Evolutionary conservation across 306 rosid genomes (phyloP).

Genomic region (Corylus heterophylla): DNA sequence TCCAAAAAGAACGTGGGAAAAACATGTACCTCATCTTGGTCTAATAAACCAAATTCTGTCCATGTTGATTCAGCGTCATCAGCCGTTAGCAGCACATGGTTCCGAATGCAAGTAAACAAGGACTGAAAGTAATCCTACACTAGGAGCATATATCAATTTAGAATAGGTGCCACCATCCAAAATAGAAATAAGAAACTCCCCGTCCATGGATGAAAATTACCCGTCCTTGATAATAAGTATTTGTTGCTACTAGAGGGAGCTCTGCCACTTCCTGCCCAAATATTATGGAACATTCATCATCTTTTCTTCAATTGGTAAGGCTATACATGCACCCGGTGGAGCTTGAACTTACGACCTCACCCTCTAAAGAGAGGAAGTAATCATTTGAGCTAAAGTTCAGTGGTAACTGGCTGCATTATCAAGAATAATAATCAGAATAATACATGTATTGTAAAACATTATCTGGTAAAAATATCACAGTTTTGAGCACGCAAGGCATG

Average conservation of each 20-base stretch:
- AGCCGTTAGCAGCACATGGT: constrained; percentile 71
- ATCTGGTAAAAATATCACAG: too few relatives aligned
- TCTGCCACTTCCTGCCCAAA: too few relatives aligned
- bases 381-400: too few relatives aligned
- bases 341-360: not conserved
- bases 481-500: not conserved
- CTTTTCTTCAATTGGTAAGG: not conserved
- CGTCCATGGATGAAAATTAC: too few relatives aligned
- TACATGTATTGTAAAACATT: too few relatives aligned
- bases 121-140: constrained; percentile 31
- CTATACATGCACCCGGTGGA: too few relatives aligned
- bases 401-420: too few relatives aligned
- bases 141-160: not conserved
- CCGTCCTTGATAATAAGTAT: too few relatives aligned
- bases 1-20: not conserved
- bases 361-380: too few relatives aligned
- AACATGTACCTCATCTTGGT: constrained; percentile 46
- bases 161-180: not conserved
- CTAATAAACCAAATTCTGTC: constrained; percentile 40
- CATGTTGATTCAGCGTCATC: constrained; percentile 65
- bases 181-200: too few relatives aligned
- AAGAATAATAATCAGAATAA: not conserved
- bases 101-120: constrained; percentile 49
- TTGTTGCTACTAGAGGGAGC: too few relatives aligned
- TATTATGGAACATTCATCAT: too few relatives aligned